phyloP scores from a whole-genome alignment of 1,284 basidiomycete genomes.

The Phellopilus nigrolimitatus region DNA sequence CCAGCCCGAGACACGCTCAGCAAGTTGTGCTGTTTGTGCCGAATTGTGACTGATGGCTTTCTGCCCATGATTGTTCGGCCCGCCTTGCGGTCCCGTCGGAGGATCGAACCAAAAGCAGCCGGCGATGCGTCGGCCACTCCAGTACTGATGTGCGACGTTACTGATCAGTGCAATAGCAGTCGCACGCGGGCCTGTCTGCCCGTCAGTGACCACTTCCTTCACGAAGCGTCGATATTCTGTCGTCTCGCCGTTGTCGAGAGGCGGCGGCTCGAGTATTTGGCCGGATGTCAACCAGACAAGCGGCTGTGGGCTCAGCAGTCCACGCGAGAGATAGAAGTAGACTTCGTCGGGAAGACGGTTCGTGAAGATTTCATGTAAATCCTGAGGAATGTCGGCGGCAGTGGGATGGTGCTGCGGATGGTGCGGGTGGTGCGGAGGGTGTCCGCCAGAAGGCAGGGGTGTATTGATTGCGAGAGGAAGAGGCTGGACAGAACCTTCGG shows the following conservation, averaged over 20 bases:
- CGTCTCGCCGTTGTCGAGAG: constrained; percentile 92
- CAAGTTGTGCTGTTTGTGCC: constrained; percentile 76
- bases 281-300: constrained; percentile 89
- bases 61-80: constrained; percentile 29
- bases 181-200: constrained; percentile 85
- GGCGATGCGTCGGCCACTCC: constrained; percentile 70
- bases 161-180: constrained; percentile 85
- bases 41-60: constrained; percentile 72
- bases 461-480: constrained; percentile 75
- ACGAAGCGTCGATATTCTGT: constrained; percentile 93
- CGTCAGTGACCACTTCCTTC: constrained; percentile 93
- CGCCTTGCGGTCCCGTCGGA: constrained; percentile 31
- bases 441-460: constrained; percentile 43
- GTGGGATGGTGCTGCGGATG: constrained; percentile 64
- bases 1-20: constrained; percentile 90
- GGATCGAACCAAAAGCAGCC: constrained; percentile 78
- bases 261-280: constrained; percentile 82
- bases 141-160: constrained; percentile 72
- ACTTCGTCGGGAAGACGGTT: constrained; percentile 93
- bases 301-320: constrained; percentile 82
- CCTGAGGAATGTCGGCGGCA: constrained; percentile 82
- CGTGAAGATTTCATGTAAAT: constrained; percentile 95
- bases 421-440: constrained; percentile 52
- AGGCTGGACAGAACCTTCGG: constrained; percentile 86
- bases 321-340: constrained; percentile 93